These are phyloP conservation scores for Pseudisothecium myosuroides DNA, from an alignment of 225 moss, liverwort and hornwort species.

Conservation along the genomic window DNA sequence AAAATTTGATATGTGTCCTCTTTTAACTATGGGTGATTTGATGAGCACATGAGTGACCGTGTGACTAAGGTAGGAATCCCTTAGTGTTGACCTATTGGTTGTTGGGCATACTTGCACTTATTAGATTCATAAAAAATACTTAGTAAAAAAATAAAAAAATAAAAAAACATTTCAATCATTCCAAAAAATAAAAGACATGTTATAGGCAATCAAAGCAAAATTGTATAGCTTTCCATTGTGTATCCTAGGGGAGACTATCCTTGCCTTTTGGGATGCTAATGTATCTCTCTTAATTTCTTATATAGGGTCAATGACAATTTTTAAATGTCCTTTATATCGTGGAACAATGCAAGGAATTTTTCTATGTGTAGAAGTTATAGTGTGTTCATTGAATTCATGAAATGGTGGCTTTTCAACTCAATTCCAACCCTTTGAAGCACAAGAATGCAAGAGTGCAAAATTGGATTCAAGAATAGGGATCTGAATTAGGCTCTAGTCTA, in stretches of 20 bases:
- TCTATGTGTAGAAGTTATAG: not conserved
- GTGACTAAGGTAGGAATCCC: not conserved
- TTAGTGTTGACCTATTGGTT: not conserved
- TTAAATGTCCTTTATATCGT: not conserved
- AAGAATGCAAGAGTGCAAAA: not conserved
- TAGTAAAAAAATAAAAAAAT: not conserved
- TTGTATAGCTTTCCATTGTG: not conserved
- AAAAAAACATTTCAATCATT: not conserved
- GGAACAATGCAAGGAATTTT: fast-evolving
- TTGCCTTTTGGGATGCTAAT: not conserved
- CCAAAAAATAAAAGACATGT: fast-evolving
- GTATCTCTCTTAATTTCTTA: not conserved
- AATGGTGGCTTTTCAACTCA: not conserved
- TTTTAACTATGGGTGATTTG: not conserved
- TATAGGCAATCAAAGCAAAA: not conserved
- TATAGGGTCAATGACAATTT: fast-evolving
- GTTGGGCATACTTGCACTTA: not conserved
- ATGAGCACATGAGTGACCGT: not conserved
- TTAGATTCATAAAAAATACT: not conserved
- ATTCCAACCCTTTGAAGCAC: not conserved
- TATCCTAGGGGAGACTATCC: not conserved
- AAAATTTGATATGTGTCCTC: not conserved
- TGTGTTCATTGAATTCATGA: not conserved
- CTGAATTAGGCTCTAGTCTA: fast-evolving
- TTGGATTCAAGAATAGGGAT: fast-evolving